Conservation (phyloP, 2,329 filamentous ascomycete species). For the Fusarium bulbicola region DNA sequence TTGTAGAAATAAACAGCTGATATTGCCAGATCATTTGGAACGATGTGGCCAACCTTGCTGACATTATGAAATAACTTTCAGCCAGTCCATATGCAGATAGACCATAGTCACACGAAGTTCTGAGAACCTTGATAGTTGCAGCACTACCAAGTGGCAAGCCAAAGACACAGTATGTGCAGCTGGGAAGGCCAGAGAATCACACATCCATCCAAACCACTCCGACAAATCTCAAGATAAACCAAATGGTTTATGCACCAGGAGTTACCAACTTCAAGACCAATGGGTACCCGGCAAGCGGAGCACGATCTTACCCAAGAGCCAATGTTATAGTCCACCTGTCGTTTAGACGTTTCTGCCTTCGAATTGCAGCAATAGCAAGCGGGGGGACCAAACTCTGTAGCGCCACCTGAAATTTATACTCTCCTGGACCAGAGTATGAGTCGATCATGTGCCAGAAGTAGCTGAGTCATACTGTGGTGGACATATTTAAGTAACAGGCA, state of each 20-base stretch:
- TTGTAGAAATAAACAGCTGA: neutral
- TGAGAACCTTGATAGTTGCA: no score
- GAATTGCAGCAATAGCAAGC: neutral
- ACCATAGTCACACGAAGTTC: neutral
- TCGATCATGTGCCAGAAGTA: neutral
- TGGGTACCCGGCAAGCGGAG: rapidly evolving
- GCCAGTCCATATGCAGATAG: neutral
- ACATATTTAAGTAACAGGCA: neutral
- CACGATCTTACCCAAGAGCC: neutral
- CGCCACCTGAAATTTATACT: neutral
- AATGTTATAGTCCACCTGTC: neutral
- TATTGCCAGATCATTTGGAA: neutral
- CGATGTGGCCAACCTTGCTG: neutral
- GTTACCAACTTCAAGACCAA: neutral
- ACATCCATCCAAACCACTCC: neutral
- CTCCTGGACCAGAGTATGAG: neutral
- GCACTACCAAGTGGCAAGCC: neutral
- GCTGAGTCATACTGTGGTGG: neutral
- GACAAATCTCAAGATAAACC: neutral
- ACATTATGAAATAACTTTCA: neutral
- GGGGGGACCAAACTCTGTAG: neutral
- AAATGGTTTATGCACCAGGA: neutral
- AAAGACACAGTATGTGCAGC: neutral
- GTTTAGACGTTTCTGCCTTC: neutral
- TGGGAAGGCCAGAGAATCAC: neutral